phyloP scores from a whole-genome alignment of 2,329 filamentous ascomycete species.

The Cadophora sp. region DNA sequence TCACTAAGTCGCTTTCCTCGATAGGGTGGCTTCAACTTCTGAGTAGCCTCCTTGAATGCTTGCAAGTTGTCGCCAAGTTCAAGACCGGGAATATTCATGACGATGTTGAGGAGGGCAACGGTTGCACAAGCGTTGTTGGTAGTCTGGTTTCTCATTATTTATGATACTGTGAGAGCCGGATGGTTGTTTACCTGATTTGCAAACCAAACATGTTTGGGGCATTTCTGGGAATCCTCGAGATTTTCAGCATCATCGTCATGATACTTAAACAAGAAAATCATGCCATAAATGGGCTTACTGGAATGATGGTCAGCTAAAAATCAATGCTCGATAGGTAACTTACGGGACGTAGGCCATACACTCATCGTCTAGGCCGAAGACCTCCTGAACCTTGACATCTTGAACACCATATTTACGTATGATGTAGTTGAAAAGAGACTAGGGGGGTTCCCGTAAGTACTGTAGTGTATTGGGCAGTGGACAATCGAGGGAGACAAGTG shows the following conservation, averaged over 20 bases:
- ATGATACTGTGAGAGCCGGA: slow-evolving; percentile 5
- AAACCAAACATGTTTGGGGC: slow-evolving; percentile 81
- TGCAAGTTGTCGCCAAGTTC: slow-evolving; percentile 73
- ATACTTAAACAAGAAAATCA: slow-evolving; percentile 89
- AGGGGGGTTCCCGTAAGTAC: slow-evolving; percentile 5
- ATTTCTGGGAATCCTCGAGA: slow-evolving; percentile 59
- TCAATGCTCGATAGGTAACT: slow-evolving; percentile 32
- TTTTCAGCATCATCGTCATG: slow-evolving; percentile 53
- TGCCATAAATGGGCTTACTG: slow-evolving; percentile 77
- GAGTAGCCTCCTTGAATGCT: slow-evolving; percentile 76
- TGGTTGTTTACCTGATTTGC: slow-evolving; percentile 75
- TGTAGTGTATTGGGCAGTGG: background rate
- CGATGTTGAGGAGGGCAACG: slow-evolving; percentile 89
- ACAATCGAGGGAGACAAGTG: background rate
- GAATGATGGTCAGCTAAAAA: slow-evolving; percentile 39
- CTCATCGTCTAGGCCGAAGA: slow-evolving; percentile 74
- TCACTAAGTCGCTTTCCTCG: slow-evolving; percentile 78
- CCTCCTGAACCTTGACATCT: slow-evolving; percentile 76
- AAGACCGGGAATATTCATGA: slow-evolving; percentile 79
- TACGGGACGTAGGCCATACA: slow-evolving; percentile 69
- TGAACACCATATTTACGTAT: slow-evolving; percentile 78
- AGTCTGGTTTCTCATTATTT: slow-evolving; percentile 56
- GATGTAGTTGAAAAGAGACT: slow-evolving; percentile 88
- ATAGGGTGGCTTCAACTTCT: slow-evolving; percentile 70
- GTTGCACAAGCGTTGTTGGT: slow-evolving; percentile 87